These are phyloP conservation scores for Grigorovia humatica DNA, from an alignment of 805 yeast genomes.

Conservation along the genomic window DNA sequence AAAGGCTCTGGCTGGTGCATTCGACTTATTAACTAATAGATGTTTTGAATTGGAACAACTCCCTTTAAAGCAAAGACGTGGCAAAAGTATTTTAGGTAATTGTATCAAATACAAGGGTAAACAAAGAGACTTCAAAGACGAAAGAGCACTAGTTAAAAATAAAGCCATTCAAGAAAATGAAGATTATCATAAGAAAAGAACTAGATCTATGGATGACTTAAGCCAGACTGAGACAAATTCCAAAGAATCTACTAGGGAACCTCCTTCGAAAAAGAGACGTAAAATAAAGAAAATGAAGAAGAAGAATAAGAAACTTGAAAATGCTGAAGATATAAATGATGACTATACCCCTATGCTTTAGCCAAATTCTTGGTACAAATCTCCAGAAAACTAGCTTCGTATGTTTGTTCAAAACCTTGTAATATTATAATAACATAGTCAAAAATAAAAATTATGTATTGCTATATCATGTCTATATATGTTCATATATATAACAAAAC, in stretches of 20 bases:
- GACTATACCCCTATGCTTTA: constrained; percentile 13
- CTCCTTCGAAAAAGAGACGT: constrained; percentile 10
- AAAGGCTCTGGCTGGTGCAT: constrained; percentile 84
- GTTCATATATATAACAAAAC: background rate
- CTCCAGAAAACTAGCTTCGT: background rate
- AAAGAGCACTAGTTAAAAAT: constrained; percentile 51
- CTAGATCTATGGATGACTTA: constrained; percentile 20
- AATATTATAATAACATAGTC: no score
- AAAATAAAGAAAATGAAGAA: constrained; percentile 8
- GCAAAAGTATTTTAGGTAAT: constrained; percentile 68
- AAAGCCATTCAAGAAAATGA: constrained; percentile 39
- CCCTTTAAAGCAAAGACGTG: constrained; percentile 54
- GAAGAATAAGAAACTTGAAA: constrained; percentile 10
- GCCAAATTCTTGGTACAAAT: no score
- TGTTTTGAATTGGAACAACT: constrained; percentile 65
- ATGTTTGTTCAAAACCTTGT: background rate
- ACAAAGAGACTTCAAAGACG: constrained; percentile 69
- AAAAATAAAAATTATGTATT: background rate
- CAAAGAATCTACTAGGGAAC: constrained; percentile 9
- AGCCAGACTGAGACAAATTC: constrained; percentile 15
- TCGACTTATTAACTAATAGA: constrained; percentile 58
- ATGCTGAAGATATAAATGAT: background rate
- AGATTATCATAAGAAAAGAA: constrained; percentile 21
- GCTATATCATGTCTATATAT: background rate
- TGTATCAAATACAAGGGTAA: constrained; percentile 67